Evolutionary conservation across 1,284 basidiomycete species (phyloP).

Genomic region (Prillingera fragicola): DNA sequence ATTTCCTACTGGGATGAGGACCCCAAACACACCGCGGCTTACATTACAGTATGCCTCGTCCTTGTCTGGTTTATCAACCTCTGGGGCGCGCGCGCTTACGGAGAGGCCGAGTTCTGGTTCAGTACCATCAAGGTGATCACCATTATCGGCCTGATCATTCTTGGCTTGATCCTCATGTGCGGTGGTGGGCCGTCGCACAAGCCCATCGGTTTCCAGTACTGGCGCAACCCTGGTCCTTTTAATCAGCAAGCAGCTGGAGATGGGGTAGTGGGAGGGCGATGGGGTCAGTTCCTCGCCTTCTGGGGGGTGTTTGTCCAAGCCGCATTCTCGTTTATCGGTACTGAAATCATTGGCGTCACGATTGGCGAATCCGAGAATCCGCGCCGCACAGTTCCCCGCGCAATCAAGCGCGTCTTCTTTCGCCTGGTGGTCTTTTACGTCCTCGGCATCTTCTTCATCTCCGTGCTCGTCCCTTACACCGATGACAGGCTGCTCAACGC

Average conservation of each 20-base stretch:
- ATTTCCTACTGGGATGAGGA: constrained; percentile 67
- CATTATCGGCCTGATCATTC: constrained; percentile 52
- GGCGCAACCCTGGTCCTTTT: neutral
- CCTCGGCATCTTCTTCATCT: constrained; percentile 14
- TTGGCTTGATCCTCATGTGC: constrained; percentile 63
- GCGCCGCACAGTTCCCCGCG: constrained; percentile 63
- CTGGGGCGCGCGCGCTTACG: constrained; percentile 33
- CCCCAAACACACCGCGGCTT: constrained; percentile 45
- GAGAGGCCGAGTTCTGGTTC: constrained; percentile 45
- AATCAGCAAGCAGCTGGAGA: too few species aligned
- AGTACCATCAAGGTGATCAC: constrained; percentile 32
- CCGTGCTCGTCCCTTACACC: constrained; percentile 44
- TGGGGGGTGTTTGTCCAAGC: constrained; percentile 53
- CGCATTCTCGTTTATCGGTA: constrained; percentile 33
- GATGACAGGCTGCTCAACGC: constrained; percentile 47
- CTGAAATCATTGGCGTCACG: constrained; percentile 46
- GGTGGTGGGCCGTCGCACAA: constrained; percentile 57
- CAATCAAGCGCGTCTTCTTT: constrained; percentile 65
- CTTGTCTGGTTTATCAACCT: constrained; percentile 50
- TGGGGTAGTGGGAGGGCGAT: constrained; percentile 45
- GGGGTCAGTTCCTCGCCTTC: constrained; percentile 63
- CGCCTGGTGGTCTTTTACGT: constrained; percentile 63
- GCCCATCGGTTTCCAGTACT: neutral
- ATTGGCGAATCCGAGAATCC: constrained; percentile 54
- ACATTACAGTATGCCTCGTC: constrained; percentile 48